A percentile compares a stretch with the other conserved stretches of the same genome.
Conservation (phyloP, 768 basidiomycete genomes). For the Lactifluus pinguis region DNA sequence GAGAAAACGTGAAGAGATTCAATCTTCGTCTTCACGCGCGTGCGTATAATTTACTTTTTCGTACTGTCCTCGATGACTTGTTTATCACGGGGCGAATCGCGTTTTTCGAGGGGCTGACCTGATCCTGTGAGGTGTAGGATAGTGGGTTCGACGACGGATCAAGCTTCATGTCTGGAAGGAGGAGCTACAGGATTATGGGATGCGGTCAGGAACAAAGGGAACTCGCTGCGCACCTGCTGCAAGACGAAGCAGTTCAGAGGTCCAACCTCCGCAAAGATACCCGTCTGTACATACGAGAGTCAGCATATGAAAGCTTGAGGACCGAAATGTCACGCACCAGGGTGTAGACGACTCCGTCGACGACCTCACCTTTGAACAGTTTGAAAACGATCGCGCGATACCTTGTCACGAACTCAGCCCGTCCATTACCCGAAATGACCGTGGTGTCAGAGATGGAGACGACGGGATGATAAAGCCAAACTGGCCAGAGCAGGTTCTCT, state of each 20-base stretch:
- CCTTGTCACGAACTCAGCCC: slow-evolving; percentile 90
- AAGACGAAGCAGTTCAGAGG: slow-evolving; percentile 93
- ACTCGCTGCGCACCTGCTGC: slow-evolving; percentile 60
- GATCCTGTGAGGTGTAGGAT: slow-evolving; percentile 85
- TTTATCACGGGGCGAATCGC: neutral
- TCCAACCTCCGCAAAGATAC: slow-evolving; percentile 95
- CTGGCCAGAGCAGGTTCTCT: slow-evolving; percentile 93
- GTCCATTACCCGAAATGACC: slow-evolving; percentile 84
- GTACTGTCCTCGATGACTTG: slow-evolving; percentile 93
- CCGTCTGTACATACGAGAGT: slow-evolving; percentile 56
- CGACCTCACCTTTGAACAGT: slow-evolving; percentile 97
- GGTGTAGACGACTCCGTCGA: slow-evolving; percentile 91
- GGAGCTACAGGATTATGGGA: slow-evolving; percentile 45
- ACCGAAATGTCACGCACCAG: slow-evolving; percentile 49
- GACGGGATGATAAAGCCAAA: slow-evolving; percentile 91
- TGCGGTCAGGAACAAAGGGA: neutral
- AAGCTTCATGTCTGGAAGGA: slow-evolving; percentile 89
- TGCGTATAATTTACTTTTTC: slow-evolving; percentile 95
- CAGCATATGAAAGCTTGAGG: neutral
- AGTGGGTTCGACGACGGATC: slow-evolving; percentile 97
- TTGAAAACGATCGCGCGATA: slow-evolving; percentile 98
- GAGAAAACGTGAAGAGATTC: slow-evolving; percentile 25
- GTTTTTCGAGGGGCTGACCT: slow-evolving; percentile 36
- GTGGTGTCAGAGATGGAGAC: slow-evolving; percentile 86
- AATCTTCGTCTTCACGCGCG: slow-evolving; percentile 90